phyloP scores from a whole-genome alignment of 352 stramenopile genomes.

The Globisporangium spiculum region DNA sequence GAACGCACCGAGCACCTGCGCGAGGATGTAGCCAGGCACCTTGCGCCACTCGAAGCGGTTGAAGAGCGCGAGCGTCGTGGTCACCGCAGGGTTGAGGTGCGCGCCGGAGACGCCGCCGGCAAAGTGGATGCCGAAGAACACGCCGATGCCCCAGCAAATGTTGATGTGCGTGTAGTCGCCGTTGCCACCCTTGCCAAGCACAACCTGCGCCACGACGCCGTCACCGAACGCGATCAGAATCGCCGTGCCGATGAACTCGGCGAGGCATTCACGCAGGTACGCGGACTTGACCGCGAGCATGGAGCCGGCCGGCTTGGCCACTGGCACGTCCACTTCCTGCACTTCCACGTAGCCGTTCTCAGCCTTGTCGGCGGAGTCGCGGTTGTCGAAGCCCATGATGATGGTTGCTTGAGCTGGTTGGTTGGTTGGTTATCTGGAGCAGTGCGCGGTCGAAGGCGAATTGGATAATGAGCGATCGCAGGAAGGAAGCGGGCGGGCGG shows the following conservation, averaged over 20 bases:
- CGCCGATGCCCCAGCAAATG: conserved; percentile 11
- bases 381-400: conserved; percentile 14
- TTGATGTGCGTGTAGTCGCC: conserved; percentile 60
- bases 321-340: neutral
- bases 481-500: neutral
- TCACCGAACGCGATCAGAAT: conserved; percentile 47
- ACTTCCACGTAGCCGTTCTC: conserved; percentile 14
- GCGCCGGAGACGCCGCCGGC: too few relatives aligned
- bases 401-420: neutral
- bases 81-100: too few relatives aligned
- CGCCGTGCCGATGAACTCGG: conserved; percentile 53
- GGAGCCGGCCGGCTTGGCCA: conserved; percentile 3
- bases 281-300: conserved; percentile 18
- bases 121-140: too few relatives aligned
- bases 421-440: neutral
- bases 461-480: conserved; percentile 12
- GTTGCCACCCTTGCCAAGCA: conserved; percentile 38
- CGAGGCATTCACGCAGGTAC: conserved; percentile 54
- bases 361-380: conserved; percentile 16
- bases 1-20: too few relatives aligned
- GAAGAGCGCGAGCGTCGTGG: too few relatives aligned
- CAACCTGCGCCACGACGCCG: conserved; percentile 58
- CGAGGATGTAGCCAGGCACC: too few relatives aligned
- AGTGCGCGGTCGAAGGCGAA: conserved; percentile 3
- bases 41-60: too few relatives aligned